Base-by-base conservation (phyloP, 192 early-diverging fungal species). In the Backusella liffmaniae region DNA sequence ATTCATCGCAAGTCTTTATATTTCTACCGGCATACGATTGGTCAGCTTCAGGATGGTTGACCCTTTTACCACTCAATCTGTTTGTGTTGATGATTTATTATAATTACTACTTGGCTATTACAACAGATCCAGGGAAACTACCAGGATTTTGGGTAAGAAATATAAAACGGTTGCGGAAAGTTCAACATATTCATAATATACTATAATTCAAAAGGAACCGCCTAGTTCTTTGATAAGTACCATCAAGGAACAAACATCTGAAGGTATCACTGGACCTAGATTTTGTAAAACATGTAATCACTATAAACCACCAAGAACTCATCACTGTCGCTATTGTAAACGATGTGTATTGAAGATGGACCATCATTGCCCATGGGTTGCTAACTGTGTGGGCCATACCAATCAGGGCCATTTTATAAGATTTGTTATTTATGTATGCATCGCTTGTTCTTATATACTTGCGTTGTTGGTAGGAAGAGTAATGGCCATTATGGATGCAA, bases 331-430 rank as follows among this genome's bases (percentile, higher is more conserved):
- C 9, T 87, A 87, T 41, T 96, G 94, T 79, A 86, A 90, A 53
- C 86, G 89, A 8, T 96, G 94, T 85, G 90, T 96, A n/a, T 85
- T 96, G 23, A 96, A 93, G 79, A 94, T 96, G 94, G 94, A 96
- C 74, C 94, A 96, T 80, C 94, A 96, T 74, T 96, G 94, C 68
- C 95, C 95, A 1, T 99, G 96, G 95, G 90, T 97, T 72, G 88
- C 91, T 79, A 92, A 96, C 82, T 97, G 96, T 78, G 86, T 99
- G 66, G 92, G 94, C 62, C 81, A 93, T 81, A 80, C 73, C 70
- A 92, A 96, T 85, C 86, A 90, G 70, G 81, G 85, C 18, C 91
- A 97, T 77, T 93, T 93, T 76, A 59, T 95, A 26, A 91, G 97
- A 3, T 94, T 99, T 85, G 83, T 95, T 66, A 80, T 84, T 37